Evolutionary conservation across 2,329 filamentous ascomycete genomes (phyloP), one percentile per base, ranked within the genome.

Genomic region (Geosmithia morbida): DNA sequence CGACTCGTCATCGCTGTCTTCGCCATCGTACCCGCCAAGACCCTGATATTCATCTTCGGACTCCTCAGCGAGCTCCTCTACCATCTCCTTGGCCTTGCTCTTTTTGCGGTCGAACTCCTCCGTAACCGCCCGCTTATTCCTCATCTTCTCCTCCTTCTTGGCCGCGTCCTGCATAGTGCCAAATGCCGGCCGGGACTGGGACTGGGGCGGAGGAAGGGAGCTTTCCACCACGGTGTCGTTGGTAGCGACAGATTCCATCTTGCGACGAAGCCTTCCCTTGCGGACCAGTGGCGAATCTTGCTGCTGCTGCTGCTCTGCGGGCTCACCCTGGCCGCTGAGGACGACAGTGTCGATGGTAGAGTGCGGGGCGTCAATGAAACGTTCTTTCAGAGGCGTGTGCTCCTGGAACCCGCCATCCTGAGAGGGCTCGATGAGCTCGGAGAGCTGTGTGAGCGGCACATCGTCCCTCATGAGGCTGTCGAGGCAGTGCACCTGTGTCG

Each of bases 11-110:
- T 88, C 85, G 48, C 82, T 83, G 53, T 90, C 87, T 54, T 97
- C 90, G 50, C 90, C 89, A 62, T 89, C 90, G 11, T 72, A 83
- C 52, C 92, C 92, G 54, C 92, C 92, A 10, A 98, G 72, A 4
- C 92, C 92, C 40, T 89, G 90, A 61, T 97, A 98, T 63, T 98
- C 92, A 60, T 98, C 92, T 60, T 98, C 94, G 0, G 92, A 98
- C 65, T 98, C 92, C 56, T 95, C 87, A 51, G 92, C 90, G 60
- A 94, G 88, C 54, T 96, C 92, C 53, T 97, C 79, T 39, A 98
- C 74, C 75, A 95, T 85, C 20, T 83, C 81, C 57, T 81, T 88
- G 1, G 89, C 90, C 59, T 85, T 82, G 66, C 87, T 94, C 61
- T 84, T 89, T 64, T 87, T 89, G 63, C 83, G 86, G 65, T 95